These are phyloP conservation scores for Cinchona pubescens DNA, from an alignment of 257 asterid genomes.

Conservation along the genomic window DNA sequence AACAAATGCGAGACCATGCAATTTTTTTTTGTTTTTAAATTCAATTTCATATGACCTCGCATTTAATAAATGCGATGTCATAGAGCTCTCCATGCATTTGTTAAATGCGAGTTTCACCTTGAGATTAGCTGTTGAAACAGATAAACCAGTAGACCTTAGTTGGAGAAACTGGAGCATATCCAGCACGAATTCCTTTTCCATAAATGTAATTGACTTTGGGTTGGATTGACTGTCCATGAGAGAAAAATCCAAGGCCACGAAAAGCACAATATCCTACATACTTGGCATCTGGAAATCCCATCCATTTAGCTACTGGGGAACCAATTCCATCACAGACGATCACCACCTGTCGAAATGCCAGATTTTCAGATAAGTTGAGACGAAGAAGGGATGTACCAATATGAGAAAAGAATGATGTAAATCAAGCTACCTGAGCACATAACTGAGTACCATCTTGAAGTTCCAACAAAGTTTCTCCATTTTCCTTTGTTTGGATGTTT, in stretches of 20 bases:
- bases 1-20: too few relatives aligned
- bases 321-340: conserved; percentile 85
- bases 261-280: conserved; percentile 74
- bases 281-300: conserved; percentile 71
- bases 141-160: conserved; percentile 87
- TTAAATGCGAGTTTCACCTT: too few relatives aligned
- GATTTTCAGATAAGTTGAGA: background rate
- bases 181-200: conserved; percentile 83
- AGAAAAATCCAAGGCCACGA: conserved; percentile 72
- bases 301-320: conserved; percentile 89
- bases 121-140: conserved; percentile 72
- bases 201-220: conserved; percentile 55
- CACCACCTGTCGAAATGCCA: conserved; percentile 49
- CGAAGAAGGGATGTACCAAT: background rate
- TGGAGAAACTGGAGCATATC: conserved; percentile 64
- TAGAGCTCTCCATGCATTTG: too few relatives aligned
- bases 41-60: too few relatives aligned
- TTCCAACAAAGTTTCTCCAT: conserved; percentile 40
- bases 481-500: conserved; percentile 33
- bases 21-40: too few relatives aligned
- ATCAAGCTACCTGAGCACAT: conserved; percentile 60
- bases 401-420: background rate
- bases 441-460: conserved; percentile 57
- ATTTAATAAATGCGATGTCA: too few relatives aligned
- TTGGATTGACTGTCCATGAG: conserved; percentile 66